Conservation (phyloP, 805 yeast genomes). For the Yamadazyma ubonensis region DNA sequence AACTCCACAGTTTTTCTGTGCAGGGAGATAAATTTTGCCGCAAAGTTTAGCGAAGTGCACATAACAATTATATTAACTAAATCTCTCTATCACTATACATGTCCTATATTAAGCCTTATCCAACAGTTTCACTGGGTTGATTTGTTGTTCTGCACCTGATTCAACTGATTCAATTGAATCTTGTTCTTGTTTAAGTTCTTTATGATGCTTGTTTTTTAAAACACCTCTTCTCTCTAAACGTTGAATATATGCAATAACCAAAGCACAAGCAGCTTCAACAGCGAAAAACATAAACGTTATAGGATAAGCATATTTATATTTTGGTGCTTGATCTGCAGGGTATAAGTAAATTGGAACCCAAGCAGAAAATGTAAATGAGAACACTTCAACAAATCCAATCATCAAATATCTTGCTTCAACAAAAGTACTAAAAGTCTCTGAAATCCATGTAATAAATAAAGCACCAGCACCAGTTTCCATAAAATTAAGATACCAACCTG, state of each 20-base stretch:
- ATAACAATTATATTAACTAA: neutral
- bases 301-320: constrained; percentile 31
- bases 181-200: neutral
- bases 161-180: neutral
- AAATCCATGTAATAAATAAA: constrained; percentile 12
- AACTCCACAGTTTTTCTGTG: neutral
- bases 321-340: constrained; percentile 34
- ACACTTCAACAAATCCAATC: constrained; percentile 23
- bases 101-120: neutral
- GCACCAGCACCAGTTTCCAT: constrained; percentile 16
- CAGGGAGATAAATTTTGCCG: neutral
- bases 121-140: neutral
- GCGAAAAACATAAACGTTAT: constrained; percentile 19
- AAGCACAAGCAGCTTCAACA: constrained; percentile 20
- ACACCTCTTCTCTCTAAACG: constrained; percentile 9
- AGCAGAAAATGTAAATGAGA: constrained; percentile 31
- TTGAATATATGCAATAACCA: constrained; percentile 10
- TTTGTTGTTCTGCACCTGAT: too few relatives aligned
- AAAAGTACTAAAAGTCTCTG: constrained; percentile 10
- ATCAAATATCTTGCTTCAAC: constrained; percentile 13
- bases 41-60: neutral
- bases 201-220: constrained; percentile 6
- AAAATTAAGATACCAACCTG: constrained; percentile 17
- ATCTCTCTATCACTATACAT: neutral
- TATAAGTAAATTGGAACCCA: constrained; percentile 33